Conservation (phyloP, 208 protist genomes). For the Trypanosoma melophagium region DNA sequence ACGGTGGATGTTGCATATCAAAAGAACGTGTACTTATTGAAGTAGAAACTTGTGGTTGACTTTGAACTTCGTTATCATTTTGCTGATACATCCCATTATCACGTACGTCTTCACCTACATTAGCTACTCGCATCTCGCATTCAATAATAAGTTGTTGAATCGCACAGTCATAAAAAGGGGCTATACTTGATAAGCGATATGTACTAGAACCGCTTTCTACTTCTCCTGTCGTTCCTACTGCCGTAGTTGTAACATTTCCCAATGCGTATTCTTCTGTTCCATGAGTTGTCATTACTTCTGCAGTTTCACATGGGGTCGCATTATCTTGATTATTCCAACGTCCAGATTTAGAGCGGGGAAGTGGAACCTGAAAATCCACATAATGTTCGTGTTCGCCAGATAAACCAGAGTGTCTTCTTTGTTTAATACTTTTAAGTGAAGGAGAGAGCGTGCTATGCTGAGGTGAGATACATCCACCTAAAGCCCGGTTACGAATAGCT, state of each 20-base stretch:
- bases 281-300: background rate
- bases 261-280: background rate
- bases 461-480: background rate
- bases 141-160: constrained; percentile 73
- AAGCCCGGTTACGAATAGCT: constrained; percentile 19
- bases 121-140: constrained; percentile 67
- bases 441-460: constrained; percentile 1
- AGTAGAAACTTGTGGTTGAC: too few relatives aligned
- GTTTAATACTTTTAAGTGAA: background rate
- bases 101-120: constrained; percentile 30
- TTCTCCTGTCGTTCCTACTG: too few relatives aligned
- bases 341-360: constrained; percentile 10
- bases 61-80: background rate
- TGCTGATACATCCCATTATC: background rate
- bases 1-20: constrained; percentile 13
- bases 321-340: background rate
- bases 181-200: constrained; percentile 35
- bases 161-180: constrained; percentile 68
- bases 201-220: background rate
- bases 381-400: constrained; percentile 4
- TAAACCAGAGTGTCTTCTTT: background rate
- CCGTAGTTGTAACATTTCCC: background rate
- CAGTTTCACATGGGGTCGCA: constrained; percentile 7
- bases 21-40: constrained; percentile 14
- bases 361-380: constrained; percentile 9